Evolutionary conservation across 2,329 filamentous ascomycete species (phyloP).

Genomic region (Sporothrix variecibatus): DNA sequence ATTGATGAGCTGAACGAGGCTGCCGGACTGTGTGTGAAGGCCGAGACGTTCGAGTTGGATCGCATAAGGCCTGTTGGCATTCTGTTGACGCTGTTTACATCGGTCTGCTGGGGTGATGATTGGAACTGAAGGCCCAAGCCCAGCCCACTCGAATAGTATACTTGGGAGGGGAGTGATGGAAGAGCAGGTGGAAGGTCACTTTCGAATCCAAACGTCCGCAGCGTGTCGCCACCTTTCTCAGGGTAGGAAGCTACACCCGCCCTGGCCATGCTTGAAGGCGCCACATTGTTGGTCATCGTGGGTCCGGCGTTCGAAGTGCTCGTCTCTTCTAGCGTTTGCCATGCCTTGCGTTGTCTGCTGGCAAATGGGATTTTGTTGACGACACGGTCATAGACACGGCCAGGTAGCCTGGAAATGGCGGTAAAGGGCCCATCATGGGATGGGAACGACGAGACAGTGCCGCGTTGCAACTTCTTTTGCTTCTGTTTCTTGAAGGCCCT

Average conservation of each 20-base stretch:
- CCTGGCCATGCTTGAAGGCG: neutral
- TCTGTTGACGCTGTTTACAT: neutral
- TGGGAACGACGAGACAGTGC: neutral
- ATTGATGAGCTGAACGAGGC: conserved; percentile 36
- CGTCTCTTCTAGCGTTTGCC: conserved; percentile 39
- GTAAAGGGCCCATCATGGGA: conserved; percentile 21
- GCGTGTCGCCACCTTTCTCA: conserved; percentile 18
- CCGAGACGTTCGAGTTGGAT: conserved; percentile 28
- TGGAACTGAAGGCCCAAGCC: conserved; percentile 34
- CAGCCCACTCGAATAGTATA: conserved; percentile 31
- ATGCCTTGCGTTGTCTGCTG: conserved; percentile 32
- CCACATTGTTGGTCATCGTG: conserved; percentile 12
- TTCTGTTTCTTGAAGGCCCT: conserved; percentile 42
- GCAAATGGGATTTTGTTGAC: conserved; percentile 43
- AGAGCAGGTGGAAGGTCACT: conserved; percentile 17
- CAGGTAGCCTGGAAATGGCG: conserved; percentile 13
- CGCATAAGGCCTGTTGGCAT: conserved; percentile 19
- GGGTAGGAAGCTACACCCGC: neutral
- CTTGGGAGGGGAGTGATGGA: conserved; percentile 8
- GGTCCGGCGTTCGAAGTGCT: conserved; percentile 12
- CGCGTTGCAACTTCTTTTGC: conserved; percentile 28
- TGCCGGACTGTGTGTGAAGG: conserved; percentile 33
- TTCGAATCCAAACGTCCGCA: conserved; percentile 19
- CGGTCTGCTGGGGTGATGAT: conserved; percentile 13
- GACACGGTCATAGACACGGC: conserved; percentile 29